Evolutionary conservation across 306 rosid genomes (phyloP).

Genomic region (Senna siamea): DNA sequence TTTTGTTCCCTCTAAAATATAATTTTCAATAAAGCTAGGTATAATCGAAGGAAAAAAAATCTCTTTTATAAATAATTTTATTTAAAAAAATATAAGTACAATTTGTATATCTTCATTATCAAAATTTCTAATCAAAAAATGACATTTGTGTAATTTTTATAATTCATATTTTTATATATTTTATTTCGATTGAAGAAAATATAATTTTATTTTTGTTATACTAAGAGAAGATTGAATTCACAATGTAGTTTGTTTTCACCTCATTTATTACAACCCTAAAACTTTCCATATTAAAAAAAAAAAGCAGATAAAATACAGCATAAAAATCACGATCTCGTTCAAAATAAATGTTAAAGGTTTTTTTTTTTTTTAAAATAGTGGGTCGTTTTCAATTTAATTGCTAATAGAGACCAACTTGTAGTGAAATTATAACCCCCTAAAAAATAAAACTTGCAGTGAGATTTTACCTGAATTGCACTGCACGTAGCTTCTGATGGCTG

Average conservation of each 20-base stretch:
- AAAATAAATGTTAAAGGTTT: too few species aligned
- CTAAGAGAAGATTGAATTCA: too few species aligned
- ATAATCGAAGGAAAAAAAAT: background rate
- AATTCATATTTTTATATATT: too few species aligned
- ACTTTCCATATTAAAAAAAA: background rate
- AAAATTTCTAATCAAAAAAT: too few species aligned
- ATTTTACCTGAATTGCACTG: constrained; percentile 12
- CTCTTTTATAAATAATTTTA: background rate
- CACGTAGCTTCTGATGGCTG: constrained; percentile 26
- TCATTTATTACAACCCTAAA: background rate
- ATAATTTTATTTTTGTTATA: too few species aligned
- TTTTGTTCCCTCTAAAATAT: background rate
- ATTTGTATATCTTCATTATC: too few species aligned
- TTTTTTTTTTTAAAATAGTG: background rate
- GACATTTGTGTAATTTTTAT: too few species aligned
- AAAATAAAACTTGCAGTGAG: background rate
- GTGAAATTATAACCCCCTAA: background rate
- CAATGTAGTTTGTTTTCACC: background rate
- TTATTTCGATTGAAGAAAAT: too few species aligned
- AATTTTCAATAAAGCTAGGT: background rate
- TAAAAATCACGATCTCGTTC: background rate
- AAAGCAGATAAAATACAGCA: background rate
- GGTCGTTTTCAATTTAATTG: constrained; percentile 1
- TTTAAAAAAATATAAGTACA: too few species aligned
- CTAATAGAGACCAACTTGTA: background rate